phyloP scores from a whole-genome alignment of 495 filamentous ascomycete species.

The Evansstolkia leycettana region DNA sequence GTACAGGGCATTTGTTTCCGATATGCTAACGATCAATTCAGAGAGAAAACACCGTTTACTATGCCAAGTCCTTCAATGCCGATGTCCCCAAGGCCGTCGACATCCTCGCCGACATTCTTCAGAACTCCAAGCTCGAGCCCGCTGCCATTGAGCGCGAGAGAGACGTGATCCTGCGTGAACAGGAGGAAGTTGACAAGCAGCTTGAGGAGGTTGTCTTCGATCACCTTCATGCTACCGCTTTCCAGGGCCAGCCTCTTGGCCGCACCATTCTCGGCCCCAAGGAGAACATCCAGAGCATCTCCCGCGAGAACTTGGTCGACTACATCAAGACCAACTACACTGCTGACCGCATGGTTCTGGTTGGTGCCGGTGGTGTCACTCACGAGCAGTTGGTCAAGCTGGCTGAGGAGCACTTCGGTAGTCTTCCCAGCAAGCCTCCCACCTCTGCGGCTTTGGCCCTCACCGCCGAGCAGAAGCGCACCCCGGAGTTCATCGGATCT shows the following conservation, averaged over 20 bases:
- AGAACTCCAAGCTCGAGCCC: slow-evolving; percentile 94
- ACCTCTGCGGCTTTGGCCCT: slow-evolving; percentile 52
- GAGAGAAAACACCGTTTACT: slow-evolving; percentile 99
- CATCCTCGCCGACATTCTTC: slow-evolving; percentile 97
- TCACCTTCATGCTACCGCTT: slow-evolving; percentile 96
- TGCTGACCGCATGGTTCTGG: slow-evolving; percentile 97
- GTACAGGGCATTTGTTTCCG: background rate
- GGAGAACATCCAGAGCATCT: slow-evolving; percentile 96
- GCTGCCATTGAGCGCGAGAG: slow-evolving; percentile 91
- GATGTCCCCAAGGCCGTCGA: slow-evolving; percentile 93
- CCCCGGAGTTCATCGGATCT: slow-evolving; percentile 90
- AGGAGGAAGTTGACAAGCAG: slow-evolving; percentile 99
- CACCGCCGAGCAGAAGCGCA: slow-evolving; percentile 62
- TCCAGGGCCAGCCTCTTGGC: slow-evolving; percentile 88
- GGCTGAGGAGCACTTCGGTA: slow-evolving; percentile 89
- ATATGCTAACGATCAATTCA: slow-evolving; percentile 22
- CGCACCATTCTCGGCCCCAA: slow-evolving; percentile 95
- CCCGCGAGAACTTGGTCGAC: slow-evolving; percentile 72
- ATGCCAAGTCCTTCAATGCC: slow-evolving; percentile 96
- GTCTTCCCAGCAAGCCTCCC: slow-evolving; percentile 58
- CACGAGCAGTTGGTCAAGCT: slow-evolving; percentile 89
- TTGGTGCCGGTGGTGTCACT: slow-evolving; percentile 86
- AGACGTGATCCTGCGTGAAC: slow-evolving; percentile 95
- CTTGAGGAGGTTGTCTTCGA: slow-evolving; percentile 99
- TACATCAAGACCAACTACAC: slow-evolving; percentile 99